These are phyloP conservation scores for Endocalyx cinctus DNA, from an alignment of 2,329 filamentous ascomycete species.

Conservation along the genomic window DNA sequence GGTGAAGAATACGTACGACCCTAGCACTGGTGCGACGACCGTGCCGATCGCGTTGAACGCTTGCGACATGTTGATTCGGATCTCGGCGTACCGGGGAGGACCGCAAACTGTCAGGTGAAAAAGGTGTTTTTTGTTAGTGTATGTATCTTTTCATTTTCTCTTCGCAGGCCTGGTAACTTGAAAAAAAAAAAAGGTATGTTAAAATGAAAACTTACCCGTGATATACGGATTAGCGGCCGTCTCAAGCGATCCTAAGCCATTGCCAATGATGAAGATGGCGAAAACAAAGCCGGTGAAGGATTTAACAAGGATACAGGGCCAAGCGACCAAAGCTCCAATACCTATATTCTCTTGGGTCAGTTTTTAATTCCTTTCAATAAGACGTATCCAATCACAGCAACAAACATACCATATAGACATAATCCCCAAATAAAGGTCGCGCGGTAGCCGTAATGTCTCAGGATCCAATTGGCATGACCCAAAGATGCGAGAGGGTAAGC, in stretches of 20 bases:
- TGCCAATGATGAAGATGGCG: slow-evolving; percentile 69
- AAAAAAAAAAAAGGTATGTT: no score
- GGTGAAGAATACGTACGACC: slow-evolving; percentile 69
- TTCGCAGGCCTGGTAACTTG: no score
- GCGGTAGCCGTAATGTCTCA: slow-evolving; percentile 60
- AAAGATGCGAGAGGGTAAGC: slow-evolving; percentile 68
- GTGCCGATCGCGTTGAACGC: slow-evolving; percentile 74
- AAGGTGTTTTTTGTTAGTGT: neutral
- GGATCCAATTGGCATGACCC: slow-evolving; percentile 56
- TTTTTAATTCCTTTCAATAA: no score
- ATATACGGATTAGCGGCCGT: slow-evolving; percentile 75
- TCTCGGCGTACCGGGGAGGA: slow-evolving; percentile 63
- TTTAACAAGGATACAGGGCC: slow-evolving; percentile 52
- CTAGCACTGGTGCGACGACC: slow-evolving; percentile 67
- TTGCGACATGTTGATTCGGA: slow-evolving; percentile 73
- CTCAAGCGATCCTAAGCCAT: slow-evolving; percentile 69
- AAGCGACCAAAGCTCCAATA: slow-evolving; percentile 52
- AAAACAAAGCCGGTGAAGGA: slow-evolving; percentile 73
- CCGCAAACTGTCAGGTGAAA: slow-evolving; percentile 44
- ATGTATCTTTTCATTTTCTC: neutral
- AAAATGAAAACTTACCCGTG: slow-evolving; percentile 36
- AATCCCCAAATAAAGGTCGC: slow-evolving; percentile 65
- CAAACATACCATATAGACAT: slow-evolving; percentile 55
- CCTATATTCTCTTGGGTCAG: slow-evolving; percentile 29
- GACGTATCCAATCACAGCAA: no score